Evolutionary conservation across 192 early-diverging fungal species (phyloP).

Genomic region (Gaertneriomyces sp.): DNA sequence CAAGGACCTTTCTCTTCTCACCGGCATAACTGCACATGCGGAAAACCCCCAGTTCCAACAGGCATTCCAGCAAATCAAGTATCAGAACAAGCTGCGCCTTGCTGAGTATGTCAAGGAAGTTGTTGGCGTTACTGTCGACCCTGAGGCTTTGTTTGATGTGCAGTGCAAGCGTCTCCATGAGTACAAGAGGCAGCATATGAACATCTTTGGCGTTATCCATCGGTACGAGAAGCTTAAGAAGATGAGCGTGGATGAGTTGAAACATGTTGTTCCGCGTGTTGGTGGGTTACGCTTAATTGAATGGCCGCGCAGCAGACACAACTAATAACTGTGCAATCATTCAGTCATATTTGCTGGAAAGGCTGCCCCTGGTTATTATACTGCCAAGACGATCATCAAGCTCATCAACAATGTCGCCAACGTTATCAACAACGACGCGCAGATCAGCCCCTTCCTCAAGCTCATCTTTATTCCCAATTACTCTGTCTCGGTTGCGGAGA

Average conservation of each 20-base stretch:
- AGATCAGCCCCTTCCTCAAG: slow-evolving; percentile 79
- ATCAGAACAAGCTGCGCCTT: slow-evolving; percentile 83
- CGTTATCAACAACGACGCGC: slow-evolving; percentile 81
- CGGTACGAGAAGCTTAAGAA: slow-evolving; percentile 83
- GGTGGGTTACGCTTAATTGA: slow-evolving; percentile 22
- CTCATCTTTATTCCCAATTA: slow-evolving; percentile 98
- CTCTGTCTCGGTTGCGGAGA: slow-evolving; percentile 88
- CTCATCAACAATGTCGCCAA: slow-evolving; percentile 92
- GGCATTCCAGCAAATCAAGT: slow-evolving; percentile 88
- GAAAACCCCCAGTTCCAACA: slow-evolving; percentile 70
- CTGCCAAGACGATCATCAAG: slow-evolving; percentile 98
- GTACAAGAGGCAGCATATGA: slow-evolving; percentile 99
- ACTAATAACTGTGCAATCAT: background rate
- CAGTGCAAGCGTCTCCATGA: slow-evolving; percentile 97
- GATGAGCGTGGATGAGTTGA: slow-evolving; percentile 65
- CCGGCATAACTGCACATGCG: slow-evolving; percentile 59
- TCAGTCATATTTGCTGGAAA: slow-evolving; percentile 93
- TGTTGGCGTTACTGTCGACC: slow-evolving; percentile 69
- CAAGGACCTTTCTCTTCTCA: slow-evolving; percentile 61
- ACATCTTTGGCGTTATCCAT: slow-evolving; percentile 92
- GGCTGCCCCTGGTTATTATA: slow-evolving; percentile 96
- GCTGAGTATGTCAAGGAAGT: slow-evolving; percentile 75
- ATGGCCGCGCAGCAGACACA: background rate
- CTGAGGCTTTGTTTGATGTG: slow-evolving; percentile 92
- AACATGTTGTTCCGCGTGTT: slow-evolving; percentile 73